Base-by-base conservation (phyloP, 768 basidiomycete species). In the Mycena galopus region DNA sequence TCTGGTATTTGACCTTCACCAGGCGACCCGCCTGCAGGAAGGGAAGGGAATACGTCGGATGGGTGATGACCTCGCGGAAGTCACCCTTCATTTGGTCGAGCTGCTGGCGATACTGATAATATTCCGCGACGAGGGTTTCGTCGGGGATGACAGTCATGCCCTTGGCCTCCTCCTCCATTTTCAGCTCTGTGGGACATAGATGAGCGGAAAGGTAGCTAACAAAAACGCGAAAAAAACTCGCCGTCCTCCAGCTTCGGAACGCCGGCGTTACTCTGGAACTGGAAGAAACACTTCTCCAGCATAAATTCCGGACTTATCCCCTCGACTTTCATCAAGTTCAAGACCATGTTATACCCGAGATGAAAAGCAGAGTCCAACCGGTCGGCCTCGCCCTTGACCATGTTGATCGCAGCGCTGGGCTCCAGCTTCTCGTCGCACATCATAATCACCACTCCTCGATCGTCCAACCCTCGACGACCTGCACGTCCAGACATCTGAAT, bases 401-500 rank as follows among this genome's bases (percentile, higher is more conserved):
- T 99, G 64, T 87, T 88, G 85, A 97, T 99, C 42, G 98, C 97
- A 0, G 93, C 91, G 2, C 89, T 80, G 0, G 98, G 97, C 77
- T 99, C 98, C 55, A 99, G 87, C 82, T 97, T 98, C 84, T 99
- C 96, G 81, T 99, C 98, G 80, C 94, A 94, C 98, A 99, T 99
- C 96, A 99, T 94, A 77, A 99, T 98, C 62, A 99, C 98, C 60
- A 99, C 96, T 65, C 98, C 98, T n/a, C 98, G 91, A 72, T 99
- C 97, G 81, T 99, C 98, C 70, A 99, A 84, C 51, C 98, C 98
- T 83, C 98, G 91, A 77, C 98, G 93, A 73, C 98, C 98, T 2
- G 98, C 98, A 67, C 98, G 94, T 67, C 98, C 98, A 0, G 96
- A 97, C 98, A 99, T 99, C 79, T 99, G 98, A 77, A 99, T 98